phyloP scores from a whole-genome alignment of 208 protist species.

The Herpetomonas tarakana region DNA sequence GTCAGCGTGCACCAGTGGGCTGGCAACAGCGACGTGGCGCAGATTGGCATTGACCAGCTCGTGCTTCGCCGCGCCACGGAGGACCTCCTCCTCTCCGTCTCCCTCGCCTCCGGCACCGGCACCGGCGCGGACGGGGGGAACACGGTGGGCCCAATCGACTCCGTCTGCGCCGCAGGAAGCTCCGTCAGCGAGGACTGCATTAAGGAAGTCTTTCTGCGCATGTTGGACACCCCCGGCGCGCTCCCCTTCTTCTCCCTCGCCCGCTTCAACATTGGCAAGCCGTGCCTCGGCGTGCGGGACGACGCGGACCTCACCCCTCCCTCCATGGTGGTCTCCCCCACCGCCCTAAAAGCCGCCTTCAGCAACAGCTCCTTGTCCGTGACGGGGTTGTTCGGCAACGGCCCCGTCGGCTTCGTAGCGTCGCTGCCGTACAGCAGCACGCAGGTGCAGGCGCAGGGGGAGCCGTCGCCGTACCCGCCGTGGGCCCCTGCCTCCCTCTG shows the following conservation, averaged over 20 bases:
- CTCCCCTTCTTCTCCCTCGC: slow-evolving; percentile 52
- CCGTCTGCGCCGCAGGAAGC: not conserved
- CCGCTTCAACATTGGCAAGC: slow-evolving; percentile 20
- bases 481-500: slow-evolving; percentile 45
- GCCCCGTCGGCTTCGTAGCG: slow-evolving; percentile 22
- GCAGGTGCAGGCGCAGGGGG: slow-evolving; percentile 1
- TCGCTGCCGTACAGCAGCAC: slow-evolving; percentile 24
- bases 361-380: slow-evolving; percentile 6
- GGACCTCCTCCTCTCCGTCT: slow-evolving; percentile 40
- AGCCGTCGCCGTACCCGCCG: slow-evolving; percentile 23
- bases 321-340: not conserved
- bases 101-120: slow-evolving; percentile 10
- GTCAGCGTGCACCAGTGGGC: slow-evolving; percentile 38
- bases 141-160: not conserved
- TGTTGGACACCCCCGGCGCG: slow-evolving; percentile 32
- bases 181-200: slow-evolving; percentile 9
- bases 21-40: slow-evolving; percentile 21
- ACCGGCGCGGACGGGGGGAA: not conserved
- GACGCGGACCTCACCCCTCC: slow-evolving; percentile 4
- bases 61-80: slow-evolving; percentile 48
- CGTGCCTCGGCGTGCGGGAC: slow-evolving; percentile 22
- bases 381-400: slow-evolving; percentile 1
- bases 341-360: not conserved
- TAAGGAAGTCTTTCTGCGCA: slow-evolving; percentile 32
- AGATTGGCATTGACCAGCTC: slow-evolving; percentile 34